Evolutionary conservation across 192 early-diverging fungal species (phyloP), one percentile per base, ranked within the genome.

Genomic region (Mortierella alpina): DNA sequence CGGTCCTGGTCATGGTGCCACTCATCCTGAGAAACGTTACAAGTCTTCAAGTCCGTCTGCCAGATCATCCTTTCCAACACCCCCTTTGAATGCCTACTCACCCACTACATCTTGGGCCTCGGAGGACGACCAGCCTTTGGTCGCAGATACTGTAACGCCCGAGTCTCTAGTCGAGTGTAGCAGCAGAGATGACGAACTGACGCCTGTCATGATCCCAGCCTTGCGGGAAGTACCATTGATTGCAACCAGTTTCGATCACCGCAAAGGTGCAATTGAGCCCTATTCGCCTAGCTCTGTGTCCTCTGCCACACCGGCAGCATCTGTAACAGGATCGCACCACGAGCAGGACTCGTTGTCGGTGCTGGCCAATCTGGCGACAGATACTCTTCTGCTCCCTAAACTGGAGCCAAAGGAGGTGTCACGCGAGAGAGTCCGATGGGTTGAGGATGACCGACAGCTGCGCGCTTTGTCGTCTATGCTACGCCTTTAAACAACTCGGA

Each of bases 291-390:
- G 12, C 8, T 31, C 31, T 31, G 44, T 40, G 15, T 59, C 58
- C 31, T 59, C 51, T 31, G 42, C 64, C 11, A 53, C 71, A 1
- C 42, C 67, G 14, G 47, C 50, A 6, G 14, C 68, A 13, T 18
- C 66, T 13, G 31, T 31, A 31, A 49, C 50, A 4, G 58, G 18
- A 2, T 58, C 63, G 6, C 45, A 63, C 47, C 59, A 48, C 56
- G 77, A 80, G 46, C 77, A 80, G 59, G 77, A 72, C 46, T 80
- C 77, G 17, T 53, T 80, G 51, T 80, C 70, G 31, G 77, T 80
- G 46, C 46, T 80, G 61, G 77, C 77, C 47, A 80, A 80, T 20
- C 50, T 80, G 56, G 77, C 77, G 14, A 63, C 70, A 22, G 77
- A 80, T 42, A 66, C 77, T 6, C 22, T 80, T 46, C 51, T 80